phyloP scores from a whole-genome alignment of 2,329 filamentous ascomycete genomes.

The Byssochlamys sp. region DNA sequence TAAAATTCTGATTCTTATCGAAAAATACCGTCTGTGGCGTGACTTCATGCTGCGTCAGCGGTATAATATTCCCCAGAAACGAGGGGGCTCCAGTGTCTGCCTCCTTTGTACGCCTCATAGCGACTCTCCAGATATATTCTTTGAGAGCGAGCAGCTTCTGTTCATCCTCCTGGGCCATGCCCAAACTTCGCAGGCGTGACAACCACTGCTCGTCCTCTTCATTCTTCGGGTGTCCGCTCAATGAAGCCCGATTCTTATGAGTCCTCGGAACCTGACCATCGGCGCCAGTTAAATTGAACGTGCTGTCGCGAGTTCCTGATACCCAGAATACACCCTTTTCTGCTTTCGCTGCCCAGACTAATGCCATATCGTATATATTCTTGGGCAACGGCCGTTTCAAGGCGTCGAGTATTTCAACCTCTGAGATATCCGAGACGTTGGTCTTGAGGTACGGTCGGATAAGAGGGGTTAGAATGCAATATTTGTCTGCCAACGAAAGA shows the following conservation, averaged over 20 bases:
- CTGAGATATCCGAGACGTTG: constrained; percentile 58
- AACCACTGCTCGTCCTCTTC: constrained; percentile 94
- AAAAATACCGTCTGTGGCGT: constrained; percentile 87
- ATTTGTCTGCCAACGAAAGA: constrained; percentile 67
- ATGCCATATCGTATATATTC: constrained; percentile 71
- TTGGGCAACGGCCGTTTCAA: constrained; percentile 73
- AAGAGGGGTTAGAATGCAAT: constrained; percentile 73
- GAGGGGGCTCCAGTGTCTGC: constrained; percentile 25
- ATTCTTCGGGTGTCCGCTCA: constrained; percentile 61
- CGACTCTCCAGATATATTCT: constrained; percentile 84
- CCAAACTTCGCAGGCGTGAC: constrained; percentile 70
- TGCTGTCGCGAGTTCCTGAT: constrained; percentile 57
- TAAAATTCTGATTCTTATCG: constrained; percentile 59
- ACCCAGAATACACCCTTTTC: constrained; percentile 86
- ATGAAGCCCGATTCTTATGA: constrained; percentile 36
- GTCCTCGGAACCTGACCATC: constrained; percentile 48
- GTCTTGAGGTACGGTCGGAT: constrained; percentile 74
- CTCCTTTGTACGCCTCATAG: constrained; percentile 57
- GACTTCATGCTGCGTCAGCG: constrained; percentile 64
- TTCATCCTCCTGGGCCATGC: constrained; percentile 74
- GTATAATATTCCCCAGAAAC: constrained; percentile 60
- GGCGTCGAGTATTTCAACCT: constrained; percentile 66
- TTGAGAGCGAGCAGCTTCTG: constrained; percentile 75
- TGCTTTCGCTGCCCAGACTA: constrained; percentile 73
- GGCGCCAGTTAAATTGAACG: constrained; percentile 56